Evolutionary conservation across 1,284 basidiomycete species (phyloP), one percentile per base, ranked within the genome.

Genomic region (Pyrrhoderma noxium): DNA sequence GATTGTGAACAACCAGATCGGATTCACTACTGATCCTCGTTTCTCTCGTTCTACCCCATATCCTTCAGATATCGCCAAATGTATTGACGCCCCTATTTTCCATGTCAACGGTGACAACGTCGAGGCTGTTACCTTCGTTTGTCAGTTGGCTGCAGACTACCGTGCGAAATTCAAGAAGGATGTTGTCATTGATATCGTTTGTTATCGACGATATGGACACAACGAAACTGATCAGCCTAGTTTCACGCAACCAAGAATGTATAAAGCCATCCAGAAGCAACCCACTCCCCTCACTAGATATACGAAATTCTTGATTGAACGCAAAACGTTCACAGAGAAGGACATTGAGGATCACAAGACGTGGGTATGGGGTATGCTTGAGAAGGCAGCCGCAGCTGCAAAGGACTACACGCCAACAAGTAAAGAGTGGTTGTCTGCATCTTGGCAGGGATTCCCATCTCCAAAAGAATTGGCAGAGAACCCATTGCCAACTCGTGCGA

Each of bases 1-100:
- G 58, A 94, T 99, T 62, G 93, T 99, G 63, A 99, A 99, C 79
- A 99, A 99, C 75, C 96, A 99, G 70, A 97, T 99, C 57, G 96
- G 96, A 59, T 99, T 99, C 77, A 99, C 96, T 55, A 99, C 96
- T 52, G 95, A 98, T 67, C 96, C 96, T 45, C 86, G 94, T 57
- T 98, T 98, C 73, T 74, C 94, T 48, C 94, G 95, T 56, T 99
- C 95, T 13, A 99, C 96, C 2, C 91, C 96, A 38, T 99, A 99
- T 73, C 89, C 89, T n/a, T 97, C 95, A 51, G 96, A 99, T 67
- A 91, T 99, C 62, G 96, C 96, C 61, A 99, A 99, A 71, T 85
- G 93, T 45, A 98, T 98, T 64, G 96, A 99, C 64, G 83, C 96
- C 0, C 96, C 96, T 55, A 98, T 99, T 71, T 97, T 99, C 86